Evolutionary conservation across 306 rosid species (phyloP).

Genomic region (Acacia confusa): DNA sequence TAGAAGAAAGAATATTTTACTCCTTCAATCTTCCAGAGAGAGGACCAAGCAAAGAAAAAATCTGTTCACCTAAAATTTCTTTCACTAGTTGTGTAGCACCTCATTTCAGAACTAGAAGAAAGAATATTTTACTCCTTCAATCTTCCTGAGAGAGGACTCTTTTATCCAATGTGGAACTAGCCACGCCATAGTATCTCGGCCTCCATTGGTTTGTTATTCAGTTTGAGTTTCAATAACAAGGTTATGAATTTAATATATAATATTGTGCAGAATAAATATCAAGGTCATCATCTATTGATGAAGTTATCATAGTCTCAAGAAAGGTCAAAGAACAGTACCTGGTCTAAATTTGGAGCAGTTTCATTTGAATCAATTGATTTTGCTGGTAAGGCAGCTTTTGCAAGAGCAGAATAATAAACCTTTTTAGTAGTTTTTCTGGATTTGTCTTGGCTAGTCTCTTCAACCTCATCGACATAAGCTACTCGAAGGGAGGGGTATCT

Average conservation of each 20-base stretch:
- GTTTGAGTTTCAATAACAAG: not conserved
- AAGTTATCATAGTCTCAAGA: slow-evolving; percentile 16
- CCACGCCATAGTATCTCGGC: not conserved
- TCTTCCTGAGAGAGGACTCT: not conserved
- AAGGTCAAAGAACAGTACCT: slow-evolving; percentile 56
- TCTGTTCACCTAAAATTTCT: not conserved
- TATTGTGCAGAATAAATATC: slow-evolving; percentile 12
- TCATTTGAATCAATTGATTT: slow-evolving; percentile 80
- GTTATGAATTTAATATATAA: slow-evolving; percentile 12
- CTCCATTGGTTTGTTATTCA: not conserved
- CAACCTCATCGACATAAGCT: slow-evolving; percentile 96
- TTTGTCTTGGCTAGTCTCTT: slow-evolving; percentile 65
- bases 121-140: slow-evolving; percentile 2
- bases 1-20: not conserved
- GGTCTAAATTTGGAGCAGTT: slow-evolving; percentile 73
- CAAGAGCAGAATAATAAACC: slow-evolving; percentile 76
- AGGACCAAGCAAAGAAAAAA: too few relatives aligned
- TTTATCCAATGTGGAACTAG: not conserved
- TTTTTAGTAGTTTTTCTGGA: slow-evolving; percentile 44
- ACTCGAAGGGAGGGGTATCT: slow-evolving; percentile 95
- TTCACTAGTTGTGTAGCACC: slow-evolving; percentile 3
- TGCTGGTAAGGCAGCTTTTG: slow-evolving; percentile 77
- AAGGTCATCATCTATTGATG: slow-evolving; percentile 21
- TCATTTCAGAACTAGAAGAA: slow-evolving; percentile 3
- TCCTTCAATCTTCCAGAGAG: slow-evolving; percentile 10